Evolutionary conservation across 192 early-diverging fungal species (phyloP).

Genomic region (Rhizophagus sp.): DNA sequence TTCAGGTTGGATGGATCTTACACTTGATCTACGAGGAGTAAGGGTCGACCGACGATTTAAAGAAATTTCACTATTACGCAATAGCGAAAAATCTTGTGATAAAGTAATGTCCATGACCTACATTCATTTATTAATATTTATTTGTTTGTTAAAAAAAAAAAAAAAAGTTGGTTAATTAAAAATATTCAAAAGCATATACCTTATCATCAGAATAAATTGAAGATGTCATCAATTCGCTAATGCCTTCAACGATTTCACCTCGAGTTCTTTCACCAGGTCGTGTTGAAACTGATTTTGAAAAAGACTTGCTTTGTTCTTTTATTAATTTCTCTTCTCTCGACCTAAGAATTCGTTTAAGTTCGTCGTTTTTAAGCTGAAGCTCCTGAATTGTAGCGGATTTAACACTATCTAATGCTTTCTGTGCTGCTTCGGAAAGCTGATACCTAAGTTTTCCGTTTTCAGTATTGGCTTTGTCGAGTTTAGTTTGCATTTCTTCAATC

Average conservation of each 20-base stretch:
- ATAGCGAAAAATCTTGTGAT: neutral
- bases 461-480: neutral
- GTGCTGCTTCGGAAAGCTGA: slow-evolving; percentile 14
- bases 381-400: neutral
- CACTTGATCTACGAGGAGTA: neutral
- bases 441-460: slow-evolving; percentile 16
- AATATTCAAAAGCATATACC: neutral
- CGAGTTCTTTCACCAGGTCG: neutral
- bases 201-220: neutral
- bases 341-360: neutral
- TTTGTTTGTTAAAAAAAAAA: neutral
- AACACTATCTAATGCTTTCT: neutral
- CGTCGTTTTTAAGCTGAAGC: neutral
- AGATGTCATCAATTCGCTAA: neutral
- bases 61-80: neutral
- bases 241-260: slow-evolving; percentile 21
- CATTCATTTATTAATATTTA: neutral
- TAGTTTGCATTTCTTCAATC: neutral
- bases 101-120: neutral
- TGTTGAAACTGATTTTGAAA: neutral
- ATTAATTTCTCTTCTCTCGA: slow-evolving; percentile 10
- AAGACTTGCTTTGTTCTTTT: slow-evolving; percentile 14
- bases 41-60: neutral
- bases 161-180: neutral
- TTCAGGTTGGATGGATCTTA: neutral